phyloP scores from a whole-genome alignment of 495 filamentous ascomycete genomes.

The Aspergillus coremiiformis region DNA sequence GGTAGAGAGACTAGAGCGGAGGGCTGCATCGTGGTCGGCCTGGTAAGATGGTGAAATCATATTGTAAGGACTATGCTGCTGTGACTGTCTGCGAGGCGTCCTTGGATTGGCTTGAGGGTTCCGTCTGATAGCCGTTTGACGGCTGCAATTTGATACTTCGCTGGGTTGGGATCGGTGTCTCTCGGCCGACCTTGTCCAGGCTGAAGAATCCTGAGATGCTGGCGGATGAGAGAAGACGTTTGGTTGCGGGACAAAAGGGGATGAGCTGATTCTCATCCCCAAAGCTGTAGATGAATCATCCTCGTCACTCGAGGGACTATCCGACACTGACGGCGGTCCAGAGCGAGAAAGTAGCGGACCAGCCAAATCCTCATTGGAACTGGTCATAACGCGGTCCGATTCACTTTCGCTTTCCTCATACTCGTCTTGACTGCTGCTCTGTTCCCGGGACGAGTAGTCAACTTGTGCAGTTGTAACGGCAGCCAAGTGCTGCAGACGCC shows the following conservation, averaged over 20 bases:
- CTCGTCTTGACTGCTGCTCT: slow-evolving; percentile 78
- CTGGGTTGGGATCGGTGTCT: slow-evolving; percentile 35
- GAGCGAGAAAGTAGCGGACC: slow-evolving; percentile 18
- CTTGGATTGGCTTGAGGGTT: slow-evolving; percentile 30
- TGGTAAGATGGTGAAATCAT: slow-evolving; percentile 70
- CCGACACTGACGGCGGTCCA: slow-evolving; percentile 26
- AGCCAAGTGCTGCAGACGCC: slow-evolving; percentile 43
- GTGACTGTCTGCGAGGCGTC: slow-evolving; percentile 23
- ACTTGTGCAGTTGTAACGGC: slow-evolving; percentile 43
- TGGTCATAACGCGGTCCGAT: slow-evolving; percentile 73
- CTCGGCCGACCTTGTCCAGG: slow-evolving; percentile 41
- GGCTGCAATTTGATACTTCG: slow-evolving; percentile 33
- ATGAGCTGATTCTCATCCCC: slow-evolving; percentile 51
- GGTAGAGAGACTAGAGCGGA: slow-evolving; percentile 86
- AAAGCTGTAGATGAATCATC: slow-evolving; percentile 79
- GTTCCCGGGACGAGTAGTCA: slow-evolving; percentile 36
- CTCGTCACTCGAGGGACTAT: slow-evolving; percentile 50
- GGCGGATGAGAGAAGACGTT: slow-evolving; percentile 87
- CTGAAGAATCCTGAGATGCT: slow-evolving; percentile 44
- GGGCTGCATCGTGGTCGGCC: slow-evolving; percentile 85
- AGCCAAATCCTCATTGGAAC: slow-evolving; percentile 64
- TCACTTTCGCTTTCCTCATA: slow-evolving; percentile 83
- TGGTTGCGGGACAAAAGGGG: slow-evolving; percentile 74
- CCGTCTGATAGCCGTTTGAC: slow-evolving; percentile 30
- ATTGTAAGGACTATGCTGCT: slow-evolving; percentile 47